Evolutionary conservation across 2,329 filamentous ascomycete genomes (phyloP).

Genomic region (Phialophora chinensis): DNA sequence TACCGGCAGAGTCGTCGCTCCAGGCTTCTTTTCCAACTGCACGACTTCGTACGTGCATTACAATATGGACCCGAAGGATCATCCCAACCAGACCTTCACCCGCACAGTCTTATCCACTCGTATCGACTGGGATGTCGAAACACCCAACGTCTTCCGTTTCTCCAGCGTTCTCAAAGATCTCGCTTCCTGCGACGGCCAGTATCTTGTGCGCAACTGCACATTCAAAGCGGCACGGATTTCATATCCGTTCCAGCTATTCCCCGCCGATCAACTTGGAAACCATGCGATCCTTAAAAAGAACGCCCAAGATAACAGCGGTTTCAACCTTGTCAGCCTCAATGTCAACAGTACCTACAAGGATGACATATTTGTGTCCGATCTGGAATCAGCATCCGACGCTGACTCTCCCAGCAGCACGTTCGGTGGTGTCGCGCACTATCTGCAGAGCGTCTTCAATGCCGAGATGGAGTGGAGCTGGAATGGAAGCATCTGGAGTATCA

Average conservation of each 20-base stretch:
- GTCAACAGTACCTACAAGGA: not conserved
- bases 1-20: not conserved
- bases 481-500: constrained; percentile 5
- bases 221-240: not conserved
- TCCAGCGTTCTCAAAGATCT: not conserved
- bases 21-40: constrained; percentile 1
- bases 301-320: not conserved
- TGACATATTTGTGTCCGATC: not conserved
- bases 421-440: not conserved
- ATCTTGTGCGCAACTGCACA: not conserved
- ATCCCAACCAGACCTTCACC: not conserved
- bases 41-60: not conserved
- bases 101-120: not conserved
- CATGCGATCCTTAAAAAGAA: not conserved
- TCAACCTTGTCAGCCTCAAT: not conserved
- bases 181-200: not conserved
- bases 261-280: not conserved
- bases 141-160: not conserved
- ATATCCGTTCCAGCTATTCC: not conserved
- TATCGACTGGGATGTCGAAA: not conserved
- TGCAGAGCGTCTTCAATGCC: not conserved
- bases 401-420: not conserved
- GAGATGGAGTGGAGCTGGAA: constrained; percentile 6
- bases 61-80: not conserved
- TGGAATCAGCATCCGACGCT: not conserved